These are phyloP conservation scores for Musa beccarii DNA, from an alignment of 176 grass and related monocot genomes.

Conservation along the genomic window DNA sequence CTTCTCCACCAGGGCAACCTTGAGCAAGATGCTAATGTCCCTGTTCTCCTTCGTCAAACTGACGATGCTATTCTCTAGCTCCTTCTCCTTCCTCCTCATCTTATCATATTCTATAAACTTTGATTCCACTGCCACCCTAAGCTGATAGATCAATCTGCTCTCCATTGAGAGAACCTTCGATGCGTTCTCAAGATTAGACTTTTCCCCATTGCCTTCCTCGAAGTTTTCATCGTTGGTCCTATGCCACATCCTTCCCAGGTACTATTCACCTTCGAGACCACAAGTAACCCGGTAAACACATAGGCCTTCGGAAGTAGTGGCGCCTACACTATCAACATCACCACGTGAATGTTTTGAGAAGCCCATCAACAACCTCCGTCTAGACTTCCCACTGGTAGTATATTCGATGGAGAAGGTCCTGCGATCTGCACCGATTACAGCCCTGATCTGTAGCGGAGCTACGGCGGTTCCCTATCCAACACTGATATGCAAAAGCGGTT, in stretches of 20 bases:
- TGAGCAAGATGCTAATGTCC: slow-evolving; percentile 44
- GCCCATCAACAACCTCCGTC: slow-evolving; percentile 2
- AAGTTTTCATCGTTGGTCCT: slow-evolving; percentile 14
- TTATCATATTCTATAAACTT: slow-evolving; percentile 28
- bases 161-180: slow-evolving; percentile 23
- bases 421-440: no score
- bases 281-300: slow-evolving; percentile 57
- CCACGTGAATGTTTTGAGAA: slow-evolving; percentile 14
- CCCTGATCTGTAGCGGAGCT: no score
- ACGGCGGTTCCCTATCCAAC: no score
- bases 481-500: no score
- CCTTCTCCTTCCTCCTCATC: slow-evolving; percentile 39
- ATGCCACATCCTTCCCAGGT: slow-evolving; percentile 51
- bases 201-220: background rate
- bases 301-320: slow-evolving; percentile 44
- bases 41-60: slow-evolving; percentile 60
- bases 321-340: slow-evolving; percentile 48
- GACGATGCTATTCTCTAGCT: slow-evolving; percentile 35
- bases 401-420: background rate
- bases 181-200: slow-evolving; percentile 16
- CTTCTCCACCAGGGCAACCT: slow-evolving; percentile 46
- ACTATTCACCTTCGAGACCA: slow-evolving; percentile 44
- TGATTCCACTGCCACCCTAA: slow-evolving; percentile 26
- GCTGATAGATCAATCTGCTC: slow-evolving; percentile 27
- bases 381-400: background rate